Conservation (phyloP, 345 rosid genomes). For the Camelina neglecta region DNA sequence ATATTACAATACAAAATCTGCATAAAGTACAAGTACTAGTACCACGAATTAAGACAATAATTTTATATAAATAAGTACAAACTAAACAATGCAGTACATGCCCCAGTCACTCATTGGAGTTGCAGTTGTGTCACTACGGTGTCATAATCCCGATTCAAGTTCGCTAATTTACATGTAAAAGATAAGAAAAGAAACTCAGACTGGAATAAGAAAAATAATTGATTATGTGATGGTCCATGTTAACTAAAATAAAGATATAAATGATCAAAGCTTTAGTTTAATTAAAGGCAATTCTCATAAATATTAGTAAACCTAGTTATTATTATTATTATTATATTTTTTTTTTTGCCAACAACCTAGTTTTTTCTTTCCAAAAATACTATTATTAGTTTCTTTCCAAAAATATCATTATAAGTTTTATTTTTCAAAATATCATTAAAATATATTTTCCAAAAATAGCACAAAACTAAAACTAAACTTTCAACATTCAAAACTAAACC, state of each 20-base stretch:
- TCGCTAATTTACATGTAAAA: neutral
- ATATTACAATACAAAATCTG: slow-evolving; percentile 21
- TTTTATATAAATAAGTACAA: neutral
- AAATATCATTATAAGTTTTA: too few species aligned
- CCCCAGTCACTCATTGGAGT: neutral
- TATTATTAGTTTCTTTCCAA: too few species aligned
- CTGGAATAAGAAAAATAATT: neutral
- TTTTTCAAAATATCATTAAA: too few species aligned
- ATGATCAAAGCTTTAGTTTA: neutral
- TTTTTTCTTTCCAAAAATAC: too few species aligned
- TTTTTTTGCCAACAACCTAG: too few species aligned
- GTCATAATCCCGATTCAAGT: neutral
- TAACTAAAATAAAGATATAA: neutral
- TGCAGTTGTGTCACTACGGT: neutral
- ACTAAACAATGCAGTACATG: neutral
- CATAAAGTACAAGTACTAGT: neutral
- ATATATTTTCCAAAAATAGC: too few species aligned
- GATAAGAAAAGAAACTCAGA: neutral
- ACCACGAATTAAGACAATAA: neutral
- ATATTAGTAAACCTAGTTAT: too few species aligned
- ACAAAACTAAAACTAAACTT: too few species aligned
- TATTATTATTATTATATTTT: too few species aligned
- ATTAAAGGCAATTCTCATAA: too few species aligned
- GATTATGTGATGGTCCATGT: neutral
- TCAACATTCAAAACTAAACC: too few species aligned